Base-by-base conservation (phyloP, 352 stramenopile genomes). In the Pythium sukuiense region DNA sequence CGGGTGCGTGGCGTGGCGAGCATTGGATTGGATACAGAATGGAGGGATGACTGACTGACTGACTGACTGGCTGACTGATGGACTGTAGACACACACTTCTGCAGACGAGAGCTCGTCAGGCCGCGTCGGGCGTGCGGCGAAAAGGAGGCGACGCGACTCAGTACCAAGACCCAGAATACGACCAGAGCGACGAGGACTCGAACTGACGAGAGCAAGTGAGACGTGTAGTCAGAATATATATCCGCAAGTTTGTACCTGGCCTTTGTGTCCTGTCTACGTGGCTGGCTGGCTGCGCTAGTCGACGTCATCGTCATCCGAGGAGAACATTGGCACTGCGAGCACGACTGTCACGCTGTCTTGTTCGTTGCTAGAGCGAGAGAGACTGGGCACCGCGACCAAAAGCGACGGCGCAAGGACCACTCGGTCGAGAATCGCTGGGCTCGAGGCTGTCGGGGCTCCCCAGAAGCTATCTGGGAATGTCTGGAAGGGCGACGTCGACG, bases 151-250 rank as follows among this genome's bases (percentile, higher is more conserved):
- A 76, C 27, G 55, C 35, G 33, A 33, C 35, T n/a, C 24, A 72
- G 48, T 90, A 89, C 55, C 73, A 89, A 50, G 83, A 92, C 64
- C 82, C 83, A 0, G 85, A 94, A 70, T 90, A 88, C 66, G 85
- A 94, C 55, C 70, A 81, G 27, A 94, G 83, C 61, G 85, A 94
- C 58, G 85, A 94, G 24, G 83, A 94, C 50, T 92, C 83, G 65
- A 90, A 72, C 59, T 92, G 69, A 77, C 29, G 29, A 50, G 30
- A 45, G 27, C 11, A n/a, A 16, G 18, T 29, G 18, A 30, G 24
- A 5, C 41, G 6, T 29, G 16, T n/a, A 6, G 13, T n/a, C 16
- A 3, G 14, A 37, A 43, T 30, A 26, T 41, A 27, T 48, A 16
- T 18, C 20, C 24, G 3, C 8, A 24, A 2, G 29, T 61, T 43